Percentiles rank a stretch among this genome's conserved stretches.
Conservation (phyloP, 345 rosid genomes). For the Brassica rapa region DNA sequence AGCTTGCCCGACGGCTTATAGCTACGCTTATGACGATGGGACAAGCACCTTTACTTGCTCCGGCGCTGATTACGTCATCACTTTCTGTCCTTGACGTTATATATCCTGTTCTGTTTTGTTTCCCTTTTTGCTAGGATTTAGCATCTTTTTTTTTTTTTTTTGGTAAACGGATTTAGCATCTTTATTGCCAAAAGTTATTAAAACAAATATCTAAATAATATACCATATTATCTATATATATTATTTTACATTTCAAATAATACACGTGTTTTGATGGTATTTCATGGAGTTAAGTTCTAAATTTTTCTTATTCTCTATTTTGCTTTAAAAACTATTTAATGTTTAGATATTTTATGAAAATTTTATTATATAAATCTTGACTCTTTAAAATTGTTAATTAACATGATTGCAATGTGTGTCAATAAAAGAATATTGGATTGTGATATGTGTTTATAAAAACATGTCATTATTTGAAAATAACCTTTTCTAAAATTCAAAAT, state of each 20-base stretch:
- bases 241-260: neutral
- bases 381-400: too few species aligned
- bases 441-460: too few species aligned
- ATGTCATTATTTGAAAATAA: too few species aligned
- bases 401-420: too few species aligned
- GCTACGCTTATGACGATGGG: constrained; percentile 62
- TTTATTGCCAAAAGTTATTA: neutral
- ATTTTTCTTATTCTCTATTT: neutral
- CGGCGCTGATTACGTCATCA: constrained; percentile 48
- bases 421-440: too few species aligned
- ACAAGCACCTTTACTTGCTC: constrained; percentile 63
- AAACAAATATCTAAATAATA: neutral
- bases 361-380: too few species aligned
- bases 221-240: neutral
- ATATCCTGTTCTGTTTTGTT: neutral
- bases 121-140: neutral
- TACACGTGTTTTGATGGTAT: neutral
- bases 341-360: neutral
- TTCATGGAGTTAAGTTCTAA: neutral
- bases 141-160: too few species aligned
- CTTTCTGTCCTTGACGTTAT: constrained; percentile 42
- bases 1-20: constrained; percentile 57
- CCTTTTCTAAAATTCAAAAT: too few species aligned
- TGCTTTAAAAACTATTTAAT: neutral
- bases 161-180: neutral